A percentile compares a stretch with the other conserved stretches of the same genome.
phyloP scores from a whole-genome alignment of 805 yeast species.

The Zygoascus flipseniorum region DNA sequence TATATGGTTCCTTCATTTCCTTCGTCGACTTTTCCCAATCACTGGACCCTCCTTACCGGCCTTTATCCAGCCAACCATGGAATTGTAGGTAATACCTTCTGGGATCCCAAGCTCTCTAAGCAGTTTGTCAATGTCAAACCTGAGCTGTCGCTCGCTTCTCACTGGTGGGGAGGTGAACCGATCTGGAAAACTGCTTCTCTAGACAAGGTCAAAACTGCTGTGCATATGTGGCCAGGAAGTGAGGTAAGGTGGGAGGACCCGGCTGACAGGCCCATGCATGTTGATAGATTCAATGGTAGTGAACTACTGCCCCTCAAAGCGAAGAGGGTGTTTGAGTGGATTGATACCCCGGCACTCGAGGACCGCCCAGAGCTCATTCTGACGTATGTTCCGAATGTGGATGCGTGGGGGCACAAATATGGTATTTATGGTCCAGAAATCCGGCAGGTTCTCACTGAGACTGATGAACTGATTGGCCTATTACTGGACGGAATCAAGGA shows the following conservation, averaged over 20 bases:
- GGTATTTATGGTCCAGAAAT: slow-evolving; percentile 62
- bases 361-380: slow-evolving; percentile 68
- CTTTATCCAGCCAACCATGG: slow-evolving; percentile 78
- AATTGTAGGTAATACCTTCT: slow-evolving; percentile 75
- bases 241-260: slow-evolving; percentile 52
- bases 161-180: slow-evolving; percentile 89
- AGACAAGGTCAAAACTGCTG: slow-evolving; percentile 57
- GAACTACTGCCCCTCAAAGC: slow-evolving; percentile 53
- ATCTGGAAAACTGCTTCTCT: slow-evolving; percentile 69
- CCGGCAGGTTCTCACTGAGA: slow-evolving; percentile 45
- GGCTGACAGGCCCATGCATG: slow-evolving; percentile 36
- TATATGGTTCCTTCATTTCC: slow-evolving; percentile 86
- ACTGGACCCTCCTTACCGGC: slow-evolving; percentile 88
- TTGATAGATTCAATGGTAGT: slow-evolving; percentile 56
- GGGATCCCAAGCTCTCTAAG: slow-evolving; percentile 45
- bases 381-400: slow-evolving; percentile 74
- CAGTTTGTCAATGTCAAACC: slow-evolving; percentile 60
- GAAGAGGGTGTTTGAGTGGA: slow-evolving; percentile 53
- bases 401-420: slow-evolving; percentile 61
- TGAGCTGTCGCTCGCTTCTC: slow-evolving; percentile 39
- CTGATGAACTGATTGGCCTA: slow-evolving; percentile 54
- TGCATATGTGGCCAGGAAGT: slow-evolving; percentile 97
- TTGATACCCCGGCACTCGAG: slow-evolving; percentile 44
- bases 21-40: slow-evolving; percentile 83
- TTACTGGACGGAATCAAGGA: slow-evolving; percentile 39